phyloP scores from a whole-genome alignment of 164 flowering plant species.

The Stephania yunnanensis region DNA sequence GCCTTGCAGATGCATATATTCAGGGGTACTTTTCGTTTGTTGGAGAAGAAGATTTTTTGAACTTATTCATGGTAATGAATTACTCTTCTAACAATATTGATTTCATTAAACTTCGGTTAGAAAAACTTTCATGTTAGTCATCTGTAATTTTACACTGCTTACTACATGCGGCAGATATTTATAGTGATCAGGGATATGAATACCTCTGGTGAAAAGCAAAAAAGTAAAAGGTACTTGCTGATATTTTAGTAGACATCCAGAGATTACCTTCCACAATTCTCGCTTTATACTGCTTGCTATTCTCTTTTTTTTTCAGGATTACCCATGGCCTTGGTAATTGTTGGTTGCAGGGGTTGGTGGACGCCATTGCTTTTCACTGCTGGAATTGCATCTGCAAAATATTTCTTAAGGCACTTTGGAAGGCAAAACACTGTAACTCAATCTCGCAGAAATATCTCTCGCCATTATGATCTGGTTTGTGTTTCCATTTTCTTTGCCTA shows the following conservation, averaged over 20 bases:
- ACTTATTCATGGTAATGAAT: constrained; percentile 59
- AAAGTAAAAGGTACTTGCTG: constrained; percentile 46
- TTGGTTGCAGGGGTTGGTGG: constrained; percentile 90
- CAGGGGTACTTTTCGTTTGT: constrained; percentile 18
- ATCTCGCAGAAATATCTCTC: constrained; percentile 89
- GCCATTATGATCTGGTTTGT: constrained; percentile 86
- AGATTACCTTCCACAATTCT: neutral
- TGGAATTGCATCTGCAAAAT: constrained; percentile 73
- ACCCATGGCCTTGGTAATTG: neutral
- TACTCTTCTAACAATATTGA: neutral
- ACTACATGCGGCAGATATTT: constrained; percentile 48
- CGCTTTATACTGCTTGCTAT: neutral
- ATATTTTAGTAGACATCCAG: neutral
- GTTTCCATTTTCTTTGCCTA: neutral
- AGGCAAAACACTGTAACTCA: constrained; percentile 81
- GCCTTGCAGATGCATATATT: constrained; percentile 93
- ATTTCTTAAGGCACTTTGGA: constrained; percentile 59
- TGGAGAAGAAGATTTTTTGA: constrained; percentile 63
- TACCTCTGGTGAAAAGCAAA: constrained; percentile 30
- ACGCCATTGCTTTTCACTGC: constrained; percentile 79
- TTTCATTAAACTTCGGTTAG: neutral
- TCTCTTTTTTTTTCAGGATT: neutral
- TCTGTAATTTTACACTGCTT: constrained; percentile 8
- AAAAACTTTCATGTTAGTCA: neutral
- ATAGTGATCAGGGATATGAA: constrained; percentile 69